Evolutionary conservation across 345 rosid genomes (phyloP), one percentile per base, ranked within the genome.

Genomic region (rapeseed (Brassica napus)): DNA sequence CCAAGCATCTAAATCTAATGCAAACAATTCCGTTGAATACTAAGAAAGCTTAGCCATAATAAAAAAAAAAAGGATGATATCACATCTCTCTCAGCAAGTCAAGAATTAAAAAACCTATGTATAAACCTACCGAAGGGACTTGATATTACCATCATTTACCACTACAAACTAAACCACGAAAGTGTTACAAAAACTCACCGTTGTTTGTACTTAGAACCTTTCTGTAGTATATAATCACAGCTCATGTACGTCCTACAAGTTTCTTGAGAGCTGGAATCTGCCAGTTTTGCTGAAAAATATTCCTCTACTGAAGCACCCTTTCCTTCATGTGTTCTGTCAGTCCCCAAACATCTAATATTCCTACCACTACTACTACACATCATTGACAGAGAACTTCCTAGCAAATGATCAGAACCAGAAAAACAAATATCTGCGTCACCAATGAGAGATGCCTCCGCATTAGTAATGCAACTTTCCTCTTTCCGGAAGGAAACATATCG

Each of bases 151-250:
- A 58, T 34, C 32, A 0, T 60, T 79, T 32, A 59, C 32, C 57
- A 34, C 59, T 15, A 68, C 32, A 67, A 63, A 67, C 70, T 60
- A 79, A 47, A 31, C 73, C 66, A 71, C 12, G 65, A 16, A 71
- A 72, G 1, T 47, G 11, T 12, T 66, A 77, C 75, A 67, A 57
- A 72, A 60, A 42, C 66, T 85, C 83, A 91, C 98, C 94, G 86
- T 77, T 86, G 92, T 73, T 76, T 73, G 74, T 81, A 81, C 18
- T 80, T 77, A 75, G 89, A 83, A 65, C 86, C 92, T 71, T 85
- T 86, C 84, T 87, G 92, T 35, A 87, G 83, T 62, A 90, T 71
- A 59, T 91, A 84, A 80, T 83, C 87, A 83, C 95, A 94, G 55
- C 78, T 74, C 82, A 90, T 72, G 82, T 82, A 88, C 42, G 65